Base-by-base conservation (phyloP, 108 stramenopile species). In the Skeletonema tropicum region DNA sequence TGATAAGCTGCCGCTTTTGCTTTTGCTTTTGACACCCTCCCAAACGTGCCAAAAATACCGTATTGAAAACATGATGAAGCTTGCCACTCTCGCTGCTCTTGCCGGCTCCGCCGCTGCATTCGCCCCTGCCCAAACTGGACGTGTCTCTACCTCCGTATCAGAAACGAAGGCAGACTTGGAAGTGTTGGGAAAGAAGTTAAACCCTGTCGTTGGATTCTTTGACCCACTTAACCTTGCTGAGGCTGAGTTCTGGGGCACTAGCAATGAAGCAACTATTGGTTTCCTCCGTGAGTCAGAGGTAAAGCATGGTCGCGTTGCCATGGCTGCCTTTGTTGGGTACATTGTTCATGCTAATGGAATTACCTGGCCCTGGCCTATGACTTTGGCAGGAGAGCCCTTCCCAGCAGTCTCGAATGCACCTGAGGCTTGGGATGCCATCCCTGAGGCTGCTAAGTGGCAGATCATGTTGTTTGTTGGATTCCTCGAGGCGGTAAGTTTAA, bases 281-380 rank as follows among this genome's bases (percentile, higher is more conserved):
- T 85, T 74, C 75, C 66, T 85, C 25, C 68, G 84, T 14, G 80
- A 85, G 25, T 68, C 83, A 6, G 88, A 78, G 76, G 88, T 82
- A 61, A 82, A 85, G 69, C 81, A 82, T 57, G 77, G 77, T 25
- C 68, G 81, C 38, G 64, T 86, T 64, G 85, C 85, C 58, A 86
- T 86, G 85, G 80, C 80, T 52, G 85, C 85, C 12, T 86, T 86
- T 33, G 82, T 86, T 45, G 85, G 85, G 57, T 86, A 82, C 79
- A 80, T 83, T 41, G 85, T 86, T 4, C 82, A 83, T 46, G 82
- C 82, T 0, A 87, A 87, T 55, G 73, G 74, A 21, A 74, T 84
- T 60, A 78, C 72, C 59, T 87, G 73, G 74, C 86, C 86, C n/a
- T 86, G 86, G 86, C 57, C 86, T 13, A 90, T 90, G 89, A 74